These are phyloP conservation scores for Saccharomyces cerevisiae DNA, from an alignment of 805 yeast genomes.

Conservation along the genomic window DNA sequence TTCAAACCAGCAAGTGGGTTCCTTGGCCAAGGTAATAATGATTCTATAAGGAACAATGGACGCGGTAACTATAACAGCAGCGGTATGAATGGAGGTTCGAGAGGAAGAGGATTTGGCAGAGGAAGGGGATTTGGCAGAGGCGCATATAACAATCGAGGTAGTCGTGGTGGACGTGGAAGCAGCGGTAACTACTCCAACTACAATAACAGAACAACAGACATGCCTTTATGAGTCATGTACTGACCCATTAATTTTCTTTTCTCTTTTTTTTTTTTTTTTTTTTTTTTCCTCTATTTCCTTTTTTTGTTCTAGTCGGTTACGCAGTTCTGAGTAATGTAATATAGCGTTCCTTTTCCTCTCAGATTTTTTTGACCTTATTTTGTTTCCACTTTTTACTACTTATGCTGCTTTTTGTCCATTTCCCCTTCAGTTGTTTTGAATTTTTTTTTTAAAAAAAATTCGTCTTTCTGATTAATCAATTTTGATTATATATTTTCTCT, in stretches of 20 bases:
- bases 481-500: neutral
- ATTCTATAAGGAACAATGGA: constrained; percentile 8
- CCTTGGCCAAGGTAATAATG: constrained; percentile 10
- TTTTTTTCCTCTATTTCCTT: neutral
- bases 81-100: neutral
- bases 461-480: neutral
- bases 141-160: neutral
- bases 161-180: constrained; percentile 8
- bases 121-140: neutral
- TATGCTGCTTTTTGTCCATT: neutral
- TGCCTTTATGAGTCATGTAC: neutral
- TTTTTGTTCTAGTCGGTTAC: neutral
- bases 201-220: neutral
- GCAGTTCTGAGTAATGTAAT: neutral
- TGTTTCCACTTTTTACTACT: neutral
- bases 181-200: neutral
- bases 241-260: neutral
- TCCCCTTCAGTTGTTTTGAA: neutral
- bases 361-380: neutral
- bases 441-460: neutral
- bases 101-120: neutral
- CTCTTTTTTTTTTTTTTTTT: neutral
- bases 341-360: neutral
- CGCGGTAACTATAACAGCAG: constrained; percentile 13
- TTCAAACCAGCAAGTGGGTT: constrained; percentile 31